phyloP scores from a whole-genome alignment of 352 stramenopile genomes.

The Pythium scleroteichum region DNA sequence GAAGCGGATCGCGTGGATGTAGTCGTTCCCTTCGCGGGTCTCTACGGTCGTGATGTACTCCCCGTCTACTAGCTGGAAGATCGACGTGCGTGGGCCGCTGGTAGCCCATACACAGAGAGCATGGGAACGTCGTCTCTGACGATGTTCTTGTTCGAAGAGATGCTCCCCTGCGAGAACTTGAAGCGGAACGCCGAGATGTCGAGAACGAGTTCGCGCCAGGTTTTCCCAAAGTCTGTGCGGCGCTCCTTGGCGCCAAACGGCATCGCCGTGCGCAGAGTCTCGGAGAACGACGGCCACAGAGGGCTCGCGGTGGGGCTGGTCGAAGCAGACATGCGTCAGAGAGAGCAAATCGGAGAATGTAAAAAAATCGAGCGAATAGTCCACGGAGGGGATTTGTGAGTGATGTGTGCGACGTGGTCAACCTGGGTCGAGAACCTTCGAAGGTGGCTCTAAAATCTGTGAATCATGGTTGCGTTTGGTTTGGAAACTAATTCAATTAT shows the following conservation, averaged over 20 bases:
- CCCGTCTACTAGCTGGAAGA: slow-evolving; percentile 19
- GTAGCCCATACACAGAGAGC: slow-evolving; percentile 1
- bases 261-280: not conserved
- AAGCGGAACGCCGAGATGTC: slow-evolving; percentile 9
- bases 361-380: too few species aligned
- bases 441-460: too few species aligned
- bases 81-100: not conserved
- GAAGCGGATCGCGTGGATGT: slow-evolving; percentile 19
- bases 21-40: not conserved
- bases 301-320: not conserved
- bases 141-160: slow-evolving; percentile 19
- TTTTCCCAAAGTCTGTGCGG: slow-evolving; percentile 3
- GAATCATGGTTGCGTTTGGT: too few species aligned
- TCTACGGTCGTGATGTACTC: slow-evolving; percentile 9
- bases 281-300: slow-evolving; percentile 3
- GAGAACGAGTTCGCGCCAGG: slow-evolving; percentile 13
- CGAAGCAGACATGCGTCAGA: not conserved
- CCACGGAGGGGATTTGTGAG: too few species aligned
- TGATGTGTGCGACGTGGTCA: too few species aligned
- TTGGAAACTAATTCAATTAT: too few species aligned
- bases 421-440: too few species aligned
- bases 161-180: slow-evolving; percentile 1
- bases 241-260: slow-evolving; percentile 5
- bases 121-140: slow-evolving; percentile 3
- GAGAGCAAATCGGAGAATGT: slow-evolving; percentile 3